Conservation (phyloP, 768 basidiomycete species). For the Hydnum rufescens region DNA sequence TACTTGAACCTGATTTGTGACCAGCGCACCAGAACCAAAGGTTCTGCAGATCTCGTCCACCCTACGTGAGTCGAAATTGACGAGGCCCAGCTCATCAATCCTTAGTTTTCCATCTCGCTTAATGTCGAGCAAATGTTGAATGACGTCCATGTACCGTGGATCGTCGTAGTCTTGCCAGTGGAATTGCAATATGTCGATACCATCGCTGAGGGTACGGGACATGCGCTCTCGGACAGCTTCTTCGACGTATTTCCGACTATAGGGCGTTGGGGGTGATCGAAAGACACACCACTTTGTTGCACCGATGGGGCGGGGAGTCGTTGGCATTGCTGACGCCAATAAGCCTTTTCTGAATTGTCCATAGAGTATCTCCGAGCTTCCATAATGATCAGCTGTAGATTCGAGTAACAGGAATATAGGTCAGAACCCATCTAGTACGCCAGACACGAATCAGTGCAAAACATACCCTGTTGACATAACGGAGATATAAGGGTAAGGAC, state of each 20-base stretch:
- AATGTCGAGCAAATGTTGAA: slow-evolving; percentile 37
- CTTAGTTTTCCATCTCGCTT: slow-evolving; percentile 27
- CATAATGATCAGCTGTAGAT: slow-evolving; percentile 58
- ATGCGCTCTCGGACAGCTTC: slow-evolving; percentile 43
- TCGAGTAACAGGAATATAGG: too few species aligned
- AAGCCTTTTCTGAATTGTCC: slow-evolving; percentile 19
- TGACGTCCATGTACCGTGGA: slow-evolving; percentile 25
- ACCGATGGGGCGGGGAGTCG: slow-evolving; percentile 22
- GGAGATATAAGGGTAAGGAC: too few species aligned
- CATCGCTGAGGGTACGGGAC: slow-evolving; percentile 1
- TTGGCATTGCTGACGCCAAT: slow-evolving; percentile 15
- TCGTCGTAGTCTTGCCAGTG: slow-evolving; percentile 58
- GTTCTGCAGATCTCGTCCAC: slow-evolving; percentile 66
- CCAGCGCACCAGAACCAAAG: slow-evolving; percentile 47
- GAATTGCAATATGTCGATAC: slow-evolving; percentile 59
- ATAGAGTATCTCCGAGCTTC: slow-evolving; percentile 62
- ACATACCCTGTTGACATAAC: neutral
- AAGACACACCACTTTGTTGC: slow-evolving; percentile 84
- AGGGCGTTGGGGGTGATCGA: slow-evolving; percentile 21
- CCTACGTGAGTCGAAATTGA: slow-evolving; percentile 59
- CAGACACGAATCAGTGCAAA: neutral
- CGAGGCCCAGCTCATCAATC: slow-evolving; percentile 50
- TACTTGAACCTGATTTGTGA: slow-evolving; percentile 74
- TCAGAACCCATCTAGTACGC: neutral
- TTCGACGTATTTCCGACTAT: slow-evolving; percentile 36